Conservation (phyloP, 2,329 filamentous ascomycete genomes). For the Curvularia hawaiiensis region DNA sequence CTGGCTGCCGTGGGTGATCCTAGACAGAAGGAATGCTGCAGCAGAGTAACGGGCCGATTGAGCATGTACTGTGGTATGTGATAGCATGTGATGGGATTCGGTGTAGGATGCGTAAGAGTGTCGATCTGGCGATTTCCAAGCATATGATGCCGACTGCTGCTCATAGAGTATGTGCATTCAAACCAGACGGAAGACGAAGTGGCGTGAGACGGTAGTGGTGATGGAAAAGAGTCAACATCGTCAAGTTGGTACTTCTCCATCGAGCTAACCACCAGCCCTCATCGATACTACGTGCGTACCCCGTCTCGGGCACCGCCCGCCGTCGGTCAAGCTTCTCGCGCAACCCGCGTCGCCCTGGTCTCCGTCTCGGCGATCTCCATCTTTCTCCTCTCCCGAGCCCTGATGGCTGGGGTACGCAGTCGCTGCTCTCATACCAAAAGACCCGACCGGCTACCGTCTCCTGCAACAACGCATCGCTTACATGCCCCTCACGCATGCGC, state of each 20-base stretch:
- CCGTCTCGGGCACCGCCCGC: slow-evolving; percentile 3
- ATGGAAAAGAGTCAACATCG: background rate
- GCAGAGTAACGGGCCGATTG: slow-evolving; percentile 3
- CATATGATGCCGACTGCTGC: background rate
- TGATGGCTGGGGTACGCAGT: slow-evolving; percentile 3
- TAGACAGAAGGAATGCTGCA: background rate
- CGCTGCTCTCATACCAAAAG: slow-evolving; percentile 3
- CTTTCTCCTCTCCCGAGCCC: background rate
- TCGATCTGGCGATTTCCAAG: background rate
- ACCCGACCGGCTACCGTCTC: slow-evolving; percentile 2
- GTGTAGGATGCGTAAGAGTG: background rate
- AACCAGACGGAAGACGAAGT: background rate
- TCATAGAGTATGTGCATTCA: background rate
- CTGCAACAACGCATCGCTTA: slow-evolving; percentile 13
- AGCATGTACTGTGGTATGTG: background rate
- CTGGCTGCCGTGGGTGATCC: background rate
- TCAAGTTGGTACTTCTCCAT: background rate
- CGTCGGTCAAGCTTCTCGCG: slow-evolving; percentile 12
- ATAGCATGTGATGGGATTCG: background rate
- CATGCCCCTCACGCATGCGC: slow-evolving; percentile 11
- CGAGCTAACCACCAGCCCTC: background rate
- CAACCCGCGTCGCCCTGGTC: slow-evolving; percentile 8
- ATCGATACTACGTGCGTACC: background rate
- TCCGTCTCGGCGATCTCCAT: slow-evolving; percentile 11
- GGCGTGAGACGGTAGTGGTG: background rate